Evolutionary conservation across 345 rosid species (phyloP).

Genomic region (Dipteronia sinensis): DNA sequence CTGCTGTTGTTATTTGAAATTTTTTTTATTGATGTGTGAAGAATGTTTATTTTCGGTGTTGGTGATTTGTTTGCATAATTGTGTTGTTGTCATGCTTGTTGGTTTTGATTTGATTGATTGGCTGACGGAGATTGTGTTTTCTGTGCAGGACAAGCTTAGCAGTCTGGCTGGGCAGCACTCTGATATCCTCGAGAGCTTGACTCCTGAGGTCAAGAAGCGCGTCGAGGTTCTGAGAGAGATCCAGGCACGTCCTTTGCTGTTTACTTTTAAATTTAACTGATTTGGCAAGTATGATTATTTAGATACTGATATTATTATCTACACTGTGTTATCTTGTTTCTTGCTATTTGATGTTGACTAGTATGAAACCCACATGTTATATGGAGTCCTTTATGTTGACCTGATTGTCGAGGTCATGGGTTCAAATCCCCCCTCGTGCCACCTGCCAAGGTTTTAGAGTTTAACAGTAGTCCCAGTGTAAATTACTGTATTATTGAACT

Average conservation of each 20-base stretch:
- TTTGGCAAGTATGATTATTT: not conserved
- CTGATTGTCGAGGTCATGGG: too few species aligned
- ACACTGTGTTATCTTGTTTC: not conserved
- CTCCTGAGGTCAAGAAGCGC: slow-evolving; percentile 74
- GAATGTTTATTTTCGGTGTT: slow-evolving; percentile 9
- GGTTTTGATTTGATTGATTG: not conserved
- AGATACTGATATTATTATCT: not conserved
- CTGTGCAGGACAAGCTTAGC: slow-evolving; percentile 76
- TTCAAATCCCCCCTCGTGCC: too few species aligned
- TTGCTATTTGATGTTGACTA: not conserved
- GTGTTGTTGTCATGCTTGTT: not conserved
- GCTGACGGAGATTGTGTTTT: not conserved
- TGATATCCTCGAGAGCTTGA: slow-evolving; percentile 67
- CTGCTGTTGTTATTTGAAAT: not conserved
- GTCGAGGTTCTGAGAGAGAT: slow-evolving; percentile 89
- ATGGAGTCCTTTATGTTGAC: not conserved
- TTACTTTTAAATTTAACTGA: not conserved
- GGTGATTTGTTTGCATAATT: not conserved
- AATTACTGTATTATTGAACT: not conserved
- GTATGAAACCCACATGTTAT: not conserved
- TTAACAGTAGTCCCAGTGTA: not conserved
- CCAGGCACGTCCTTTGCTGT: slow-evolving; percentile 50
- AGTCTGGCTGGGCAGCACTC: slow-evolving; percentile 76
- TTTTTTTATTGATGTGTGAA: not conserved
- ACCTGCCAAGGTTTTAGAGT: not conserved